Evolutionary conservation across 2,329 filamentous ascomycete genomes (phyloP).

Genomic region (Aspergillus chevalieri): DNA sequence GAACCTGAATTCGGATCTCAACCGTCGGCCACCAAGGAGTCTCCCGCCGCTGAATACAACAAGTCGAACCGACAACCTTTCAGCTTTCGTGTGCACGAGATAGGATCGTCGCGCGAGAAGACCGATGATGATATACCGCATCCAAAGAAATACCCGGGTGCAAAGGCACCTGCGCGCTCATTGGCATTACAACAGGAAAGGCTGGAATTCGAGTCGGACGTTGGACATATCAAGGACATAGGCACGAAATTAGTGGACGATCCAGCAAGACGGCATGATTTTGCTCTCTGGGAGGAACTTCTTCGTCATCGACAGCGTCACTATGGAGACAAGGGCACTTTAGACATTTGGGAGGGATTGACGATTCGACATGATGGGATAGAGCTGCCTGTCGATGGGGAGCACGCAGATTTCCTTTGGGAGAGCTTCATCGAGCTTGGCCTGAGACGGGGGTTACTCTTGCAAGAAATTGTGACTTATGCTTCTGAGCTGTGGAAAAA

Average conservation of each 20-base stretch:
- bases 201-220: conserved; percentile 38
- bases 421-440: conserved; percentile 33
- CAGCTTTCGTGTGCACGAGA: conserved; percentile 24
- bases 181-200: conserved; percentile 26
- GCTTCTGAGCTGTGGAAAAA: conserved; percentile 35
- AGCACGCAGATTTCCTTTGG: conserved; percentile 38
- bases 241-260: conserved; percentile 36
- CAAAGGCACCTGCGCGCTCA: conserved; percentile 2
- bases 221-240: conserved; percentile 30
- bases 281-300: conserved; percentile 41
- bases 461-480: conserved; percentile 30
- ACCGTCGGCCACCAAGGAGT: conserved; percentile 2
- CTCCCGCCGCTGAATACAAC: conserved; percentile 1
- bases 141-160: background rate
- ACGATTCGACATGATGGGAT: conserved; percentile 24
- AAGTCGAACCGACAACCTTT: conserved; percentile 6
- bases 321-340: conserved; percentile 37
- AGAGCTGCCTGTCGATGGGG: conserved; percentile 30
- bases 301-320: conserved; percentile 39
- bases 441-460: conserved; percentile 25
- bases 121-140: background rate
- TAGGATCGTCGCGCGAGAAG: conserved; percentile 13
- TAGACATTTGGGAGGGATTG: conserved; percentile 38
- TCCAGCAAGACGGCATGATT: conserved; percentile 25
- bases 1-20: conserved; percentile 2